Evolutionary conservation across 331 rosid genomes (phyloP), one percentile per base, ranked within the genome.

Genomic region (Quercus phellos): DNA sequence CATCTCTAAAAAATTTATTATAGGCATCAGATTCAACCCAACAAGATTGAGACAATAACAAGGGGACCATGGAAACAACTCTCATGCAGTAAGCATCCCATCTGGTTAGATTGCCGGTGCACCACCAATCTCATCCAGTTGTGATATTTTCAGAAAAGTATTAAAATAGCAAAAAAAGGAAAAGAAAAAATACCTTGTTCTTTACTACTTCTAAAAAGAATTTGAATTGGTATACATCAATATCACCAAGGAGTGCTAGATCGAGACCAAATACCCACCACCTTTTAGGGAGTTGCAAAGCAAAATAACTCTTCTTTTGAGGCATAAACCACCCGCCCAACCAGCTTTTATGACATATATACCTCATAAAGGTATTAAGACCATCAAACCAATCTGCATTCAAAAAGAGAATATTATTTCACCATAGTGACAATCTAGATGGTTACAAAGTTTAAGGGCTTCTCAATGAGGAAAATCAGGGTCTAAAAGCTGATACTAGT

Each of bases 271-370:
- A 92, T 73, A 95, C 80, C 99, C 99, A 95, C 99, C 98, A 95
- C 74, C 88, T 74, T 85, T 90, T 88, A 56, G 99, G 99, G 72
- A 92, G 98, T 83, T 92, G 90, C 85, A 95, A 83, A 76, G 98
- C 99, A 71, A 95, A 95, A 78, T 92, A 95, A 87, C 99, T 95
- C 92, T 90, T 95, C 85, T 81, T 95, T 82, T 95, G 98, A 64
- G 97, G 98, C 94, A 95, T 91, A 72, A 92, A 88, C 99, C 99
- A 95, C 80, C 99, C 99, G 55, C 99, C 99, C 88, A 95, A 89
- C 99, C 99, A 95, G 86, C 84, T 92, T 85, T 88, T 92, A 76
- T 92, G 94, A 81, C 98, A 92, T 80, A 95, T 89, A 80, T 84
- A 91, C 92, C 98, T 87, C 93, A 95, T 95, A 83, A 92, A 95